These are phyloP conservation scores for Lanzia echinophila DNA, from an alignment of 2,329 filamentous ascomycete genomes.

Conservation along the genomic window DNA sequence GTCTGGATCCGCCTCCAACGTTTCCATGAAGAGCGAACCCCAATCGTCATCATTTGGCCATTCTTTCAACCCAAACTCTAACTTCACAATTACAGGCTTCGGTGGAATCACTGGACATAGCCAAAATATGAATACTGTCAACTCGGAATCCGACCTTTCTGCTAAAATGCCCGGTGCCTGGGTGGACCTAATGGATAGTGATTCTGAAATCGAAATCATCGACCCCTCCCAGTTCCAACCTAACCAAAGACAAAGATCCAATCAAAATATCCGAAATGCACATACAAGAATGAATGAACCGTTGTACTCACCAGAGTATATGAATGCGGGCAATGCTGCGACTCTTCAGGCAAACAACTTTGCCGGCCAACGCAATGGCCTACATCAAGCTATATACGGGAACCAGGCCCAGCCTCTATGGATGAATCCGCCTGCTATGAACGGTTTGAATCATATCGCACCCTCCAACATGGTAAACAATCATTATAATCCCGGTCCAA, in stretches of 20 bases:
- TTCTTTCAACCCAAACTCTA: neutral
- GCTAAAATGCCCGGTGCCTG: constrained; percentile 17
- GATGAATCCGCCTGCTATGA: constrained; percentile 10
- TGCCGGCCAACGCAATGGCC: neutral
- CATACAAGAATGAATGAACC: neutral
- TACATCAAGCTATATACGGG: constrained; percentile 18
- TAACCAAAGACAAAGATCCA: constrained; percentile 19
- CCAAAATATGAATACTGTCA: neutral
- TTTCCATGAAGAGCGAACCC: neutral
- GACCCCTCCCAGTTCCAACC: constrained; percentile 22
- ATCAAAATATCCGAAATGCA: neutral
- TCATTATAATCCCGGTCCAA: neutral
- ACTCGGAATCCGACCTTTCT: constrained; percentile 5
- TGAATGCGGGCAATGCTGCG: constrained; percentile 13
- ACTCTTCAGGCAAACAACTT: neutral
- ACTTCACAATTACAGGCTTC: neutral
- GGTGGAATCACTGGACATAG: neutral
- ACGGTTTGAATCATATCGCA: neutral
- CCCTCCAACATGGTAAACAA: neutral
- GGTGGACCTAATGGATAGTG: constrained; percentile 18
- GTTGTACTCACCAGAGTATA: constrained; percentile 11
- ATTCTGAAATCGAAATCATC: constrained; percentile 30
- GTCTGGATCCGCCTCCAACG: neutral
- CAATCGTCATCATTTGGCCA: neutral
- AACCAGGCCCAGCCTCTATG: constrained; percentile 23